Base-by-base conservation (phyloP, 768 basidiomycete genomes). In the Podaxis mareebaensis region DNA sequence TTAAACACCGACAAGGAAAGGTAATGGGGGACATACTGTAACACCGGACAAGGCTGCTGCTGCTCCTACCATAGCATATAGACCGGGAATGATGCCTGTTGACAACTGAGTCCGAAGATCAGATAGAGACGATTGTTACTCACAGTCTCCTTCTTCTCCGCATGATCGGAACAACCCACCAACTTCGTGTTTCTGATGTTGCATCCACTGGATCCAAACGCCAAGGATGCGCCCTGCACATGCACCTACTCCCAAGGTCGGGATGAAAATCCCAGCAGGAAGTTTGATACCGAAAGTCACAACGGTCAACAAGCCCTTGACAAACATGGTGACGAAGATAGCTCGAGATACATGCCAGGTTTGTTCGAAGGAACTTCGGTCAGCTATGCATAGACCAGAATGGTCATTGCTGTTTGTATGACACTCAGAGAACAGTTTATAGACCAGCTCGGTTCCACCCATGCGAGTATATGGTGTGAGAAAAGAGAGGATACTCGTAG, bases 61-160 rank as follows among this genome's bases (percentile, higher is more conserved):
- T 0, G 97, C 97, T 36, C 97, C 97, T 26, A 95, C 92, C 93
- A 97, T 96, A 3, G 94, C 93, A 75, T 96, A 96, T 39, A 95
- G 76, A 3, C 96, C 96, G 8, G 96, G 95, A 13, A 95, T 79
- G 57, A 98, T 80, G 66, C 82, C 83, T 84, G 15, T 12, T 52
- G 17, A 30, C 17, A 26, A 22, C 30, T 15, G 20, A 30, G n/a
- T n/a, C 30, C 44, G 44, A 24, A 26, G 33, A 39, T n/a, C 30
- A 42, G n/a, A 28, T n/a, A 51, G 53, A 24, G n/a, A 30, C 20
- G 40, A 49, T 58, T 17, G 51, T 12, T 38, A 67, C 80, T 67
- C 81, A 78, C 95, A 96, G 56, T 88, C 82, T 36, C 79, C 75
- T 66, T 89, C 84, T 11, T 83, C 85, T 11, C 79, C 69, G 73